Evolutionary conservation across 805 yeast species (phyloP), one percentile per base, ranked within the genome.

Genomic region (Saccharomyces mikatae): DNA sequence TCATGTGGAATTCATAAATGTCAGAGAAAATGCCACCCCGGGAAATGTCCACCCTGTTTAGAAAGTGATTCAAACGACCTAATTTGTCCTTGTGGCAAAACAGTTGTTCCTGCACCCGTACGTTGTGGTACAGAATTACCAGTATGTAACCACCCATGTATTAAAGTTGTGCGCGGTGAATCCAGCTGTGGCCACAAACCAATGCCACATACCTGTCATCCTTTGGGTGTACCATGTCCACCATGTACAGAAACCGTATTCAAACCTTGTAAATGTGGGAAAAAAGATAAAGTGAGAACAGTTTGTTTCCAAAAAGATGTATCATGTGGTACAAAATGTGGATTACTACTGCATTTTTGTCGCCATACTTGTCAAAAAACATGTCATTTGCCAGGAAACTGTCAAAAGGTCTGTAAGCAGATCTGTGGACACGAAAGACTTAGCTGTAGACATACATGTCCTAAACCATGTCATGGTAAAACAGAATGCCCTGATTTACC

Each of bases 21-120:
- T 68, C 76, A 76, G 48, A 79, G 83, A 59, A 78, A 83, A 26
- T 89, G 96, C 62, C 96, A 89, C 68, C 72, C 80, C 13, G 96
- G 96, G 0, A 79, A 86, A 2, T 89, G 96, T 70, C 80, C 82
- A 3, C 86, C 90, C 11, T 89, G 96, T 66, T 67, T 87, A 50
- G 95, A 88, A 63, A 84, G 92, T 4, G 78, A 86, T n/a, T 80
- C 83, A 46, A 89, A 87, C 21, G 96, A 89, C 65, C 72, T 87
- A 60, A 79, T 82, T 2, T 89, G 96, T 64, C 78, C 84, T 50
- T 89, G 96, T 73, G 96, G 96, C 2, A 76, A 78, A 58, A 89
- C 96, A 0, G 78, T 86, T 2, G 75, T 89, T 5, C 78, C 76
- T 22, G 96, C 96, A 0, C 96, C 96, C 0, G 89, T 88, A 9